Conservation (phyloP, 805 yeast genomes). For the Metschnikowia matae region DNA sequence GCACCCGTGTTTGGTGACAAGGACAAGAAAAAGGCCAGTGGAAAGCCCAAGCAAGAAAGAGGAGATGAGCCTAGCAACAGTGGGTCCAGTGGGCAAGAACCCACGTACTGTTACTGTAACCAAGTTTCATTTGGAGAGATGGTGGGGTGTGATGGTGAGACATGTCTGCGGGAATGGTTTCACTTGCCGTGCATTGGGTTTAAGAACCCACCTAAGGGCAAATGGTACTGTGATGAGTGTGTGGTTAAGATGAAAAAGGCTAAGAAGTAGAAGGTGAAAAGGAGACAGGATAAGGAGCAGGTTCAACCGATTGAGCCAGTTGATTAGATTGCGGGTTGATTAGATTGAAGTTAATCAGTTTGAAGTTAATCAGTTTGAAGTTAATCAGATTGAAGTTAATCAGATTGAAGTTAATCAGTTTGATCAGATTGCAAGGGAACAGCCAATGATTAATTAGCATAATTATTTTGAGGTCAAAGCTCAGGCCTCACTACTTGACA, state of each 20-base stretch:
- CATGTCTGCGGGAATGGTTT: conserved; percentile 92
- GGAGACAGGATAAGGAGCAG: no score
- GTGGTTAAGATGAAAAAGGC: conserved; percentile 30
- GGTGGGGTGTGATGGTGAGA: conserved; percentile 98
- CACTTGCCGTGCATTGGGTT: conserved; percentile 91
- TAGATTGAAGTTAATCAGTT: no score
- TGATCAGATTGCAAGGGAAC: no score
- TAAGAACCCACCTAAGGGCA: conserved; percentile 71
- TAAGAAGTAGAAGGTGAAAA: neutral
- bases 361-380: no score
- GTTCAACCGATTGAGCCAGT: no score
- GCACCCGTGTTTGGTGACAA: conserved; percentile 5
- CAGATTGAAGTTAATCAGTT: no score
- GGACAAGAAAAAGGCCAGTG: conserved; percentile 20
- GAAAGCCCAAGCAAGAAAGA: conserved; percentile 20
- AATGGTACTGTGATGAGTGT: conserved; percentile 46
- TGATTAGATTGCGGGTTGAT: no score
- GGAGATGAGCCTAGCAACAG: conserved; percentile 10
- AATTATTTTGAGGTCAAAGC: no score
- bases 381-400: no score
- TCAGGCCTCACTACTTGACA: no score
- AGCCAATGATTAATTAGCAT: no score
- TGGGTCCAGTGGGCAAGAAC: conserved; percentile 44
- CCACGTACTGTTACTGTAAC: conserved; percentile 92
- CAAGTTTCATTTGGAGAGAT: conserved; percentile 97